Evolutionary conservation across 2,329 filamentous ascomycete genomes (phyloP).

Genomic region (Stagonosporopsis vannaccii): DNA sequence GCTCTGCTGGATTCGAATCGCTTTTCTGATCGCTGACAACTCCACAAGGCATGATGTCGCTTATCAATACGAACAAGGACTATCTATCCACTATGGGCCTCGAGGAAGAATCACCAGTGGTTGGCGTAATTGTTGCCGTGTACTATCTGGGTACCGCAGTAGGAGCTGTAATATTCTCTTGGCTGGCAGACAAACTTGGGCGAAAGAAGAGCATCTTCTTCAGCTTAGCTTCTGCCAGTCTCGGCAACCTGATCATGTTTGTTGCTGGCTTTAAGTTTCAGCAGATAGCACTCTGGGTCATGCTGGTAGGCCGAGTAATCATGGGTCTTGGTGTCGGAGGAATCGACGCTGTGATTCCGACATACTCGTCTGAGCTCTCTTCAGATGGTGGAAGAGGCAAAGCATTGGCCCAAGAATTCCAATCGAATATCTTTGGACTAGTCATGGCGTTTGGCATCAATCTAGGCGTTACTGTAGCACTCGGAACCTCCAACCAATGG

Average conservation of each 20-base stretch:
- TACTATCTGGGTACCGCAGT: constrained; percentile 69
- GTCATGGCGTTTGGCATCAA: constrained; percentile 69
- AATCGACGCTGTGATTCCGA: constrained; percentile 67
- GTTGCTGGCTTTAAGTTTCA: constrained; percentile 59
- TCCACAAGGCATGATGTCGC: constrained; percentile 56
- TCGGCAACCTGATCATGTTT: constrained; percentile 69
- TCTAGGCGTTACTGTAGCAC: constrained; percentile 58
- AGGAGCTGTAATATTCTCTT: constrained; percentile 65
- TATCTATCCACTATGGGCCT: constrained; percentile 68
- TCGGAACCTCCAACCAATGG: constrained; percentile 66
- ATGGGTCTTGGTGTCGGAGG: constrained; percentile 68
- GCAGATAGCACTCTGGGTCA: constrained; percentile 54
- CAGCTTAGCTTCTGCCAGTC: constrained; percentile 60
- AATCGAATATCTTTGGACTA: constrained; percentile 69
- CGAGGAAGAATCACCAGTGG: constrained; percentile 57
- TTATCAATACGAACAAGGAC: constrained; percentile 62
- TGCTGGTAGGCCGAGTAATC: constrained; percentile 60
- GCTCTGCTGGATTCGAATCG: neutral
- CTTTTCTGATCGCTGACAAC: neutral
- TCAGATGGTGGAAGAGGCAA: constrained; percentile 65
- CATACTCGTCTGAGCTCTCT: constrained; percentile 65
- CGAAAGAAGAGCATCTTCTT: constrained; percentile 64
- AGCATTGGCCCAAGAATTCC: constrained; percentile 68
- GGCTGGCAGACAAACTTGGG: constrained; percentile 61
- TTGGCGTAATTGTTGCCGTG: constrained; percentile 66